A percentile compares a stretch with the other conserved stretches of the same genome.
phyloP scores from a whole-genome alignment of 495 filamentous ascomycete genomes.

The Talaromyces liani region DNA sequence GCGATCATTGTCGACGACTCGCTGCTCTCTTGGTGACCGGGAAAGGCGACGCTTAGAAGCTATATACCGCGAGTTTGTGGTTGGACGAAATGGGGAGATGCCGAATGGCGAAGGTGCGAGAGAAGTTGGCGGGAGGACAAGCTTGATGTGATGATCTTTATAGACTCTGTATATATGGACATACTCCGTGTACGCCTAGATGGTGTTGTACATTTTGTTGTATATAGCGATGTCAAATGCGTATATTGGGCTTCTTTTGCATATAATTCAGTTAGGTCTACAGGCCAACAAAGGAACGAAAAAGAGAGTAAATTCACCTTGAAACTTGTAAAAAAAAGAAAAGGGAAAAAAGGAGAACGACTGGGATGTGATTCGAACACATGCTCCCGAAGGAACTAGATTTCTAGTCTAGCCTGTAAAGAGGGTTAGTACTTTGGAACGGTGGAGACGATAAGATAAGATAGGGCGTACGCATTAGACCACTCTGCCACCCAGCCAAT shows the following conservation, averaged over 20 bases:
- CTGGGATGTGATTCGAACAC: no score
- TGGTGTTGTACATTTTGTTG: neutral
- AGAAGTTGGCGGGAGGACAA: slow-evolving; percentile 87
- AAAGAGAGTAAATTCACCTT: no score
- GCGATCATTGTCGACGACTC: slow-evolving; percentile 66
- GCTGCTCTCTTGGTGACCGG: slow-evolving; percentile 69
- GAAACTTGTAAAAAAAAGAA: no score
- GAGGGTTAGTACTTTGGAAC: no score
- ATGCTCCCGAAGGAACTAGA: no score
- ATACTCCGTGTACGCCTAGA: neutral
- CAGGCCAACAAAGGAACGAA: no score
- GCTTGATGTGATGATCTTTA: slow-evolving; percentile 65
- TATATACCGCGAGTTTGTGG: slow-evolving; percentile 90
- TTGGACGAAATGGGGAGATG: slow-evolving; percentile 89
- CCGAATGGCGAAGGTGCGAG: slow-evolving; percentile 79
- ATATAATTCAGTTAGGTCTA: no score
- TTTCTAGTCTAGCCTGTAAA: no score
- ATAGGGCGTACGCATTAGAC: no score
- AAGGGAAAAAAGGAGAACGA: no score
- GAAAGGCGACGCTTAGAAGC: slow-evolving; percentile 65
- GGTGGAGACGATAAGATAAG: no score
- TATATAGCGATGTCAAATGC: neutral
- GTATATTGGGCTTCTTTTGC: neutral
- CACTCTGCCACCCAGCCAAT: no score
- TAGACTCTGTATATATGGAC: slow-evolving; percentile 9